Conservation (phyloP, 345 rosid genomes). For the Eucalyptus leucophloia region DNA sequence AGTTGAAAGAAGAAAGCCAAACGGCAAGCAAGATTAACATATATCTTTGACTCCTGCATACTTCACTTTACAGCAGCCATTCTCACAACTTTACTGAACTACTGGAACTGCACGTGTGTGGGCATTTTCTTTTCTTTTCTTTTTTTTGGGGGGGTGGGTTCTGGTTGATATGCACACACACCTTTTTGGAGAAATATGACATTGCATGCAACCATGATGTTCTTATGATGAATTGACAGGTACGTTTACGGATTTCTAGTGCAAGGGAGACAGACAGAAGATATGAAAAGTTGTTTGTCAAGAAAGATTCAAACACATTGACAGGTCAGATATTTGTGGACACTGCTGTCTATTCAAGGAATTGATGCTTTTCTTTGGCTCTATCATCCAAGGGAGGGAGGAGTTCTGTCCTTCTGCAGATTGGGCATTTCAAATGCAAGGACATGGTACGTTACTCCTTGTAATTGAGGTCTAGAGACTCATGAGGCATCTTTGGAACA, state of each 20-base stretch:
- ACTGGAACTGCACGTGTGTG: background rate
- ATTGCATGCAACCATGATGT: background rate
- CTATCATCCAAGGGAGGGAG: slow-evolving; percentile 91
- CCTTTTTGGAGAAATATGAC: background rate
- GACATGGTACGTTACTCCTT: slow-evolving; percentile 47
- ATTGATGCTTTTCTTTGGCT: slow-evolving; percentile 83
- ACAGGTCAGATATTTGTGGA: slow-evolving; percentile 64
- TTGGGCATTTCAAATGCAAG: slow-evolving; percentile 65
- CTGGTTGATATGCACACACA: background rate
- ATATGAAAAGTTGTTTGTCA: slow-evolving; percentile 38
- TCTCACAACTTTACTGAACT: background rate
- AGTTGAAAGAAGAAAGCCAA: no score
- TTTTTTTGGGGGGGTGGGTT: background rate
- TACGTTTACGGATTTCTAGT: slow-evolving; percentile 50
- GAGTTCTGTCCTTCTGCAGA: slow-evolving; percentile 61
- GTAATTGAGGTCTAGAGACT: background rate
- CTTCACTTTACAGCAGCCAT: background rate
- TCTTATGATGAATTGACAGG: slow-evolving; percentile 16
- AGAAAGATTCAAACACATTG: slow-evolving; percentile 43
- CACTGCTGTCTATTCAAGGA: slow-evolving; percentile 85
- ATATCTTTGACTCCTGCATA: background rate
- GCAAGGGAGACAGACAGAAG: slow-evolving; percentile 37
- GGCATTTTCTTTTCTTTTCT: no score
- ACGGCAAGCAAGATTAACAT: background rate
- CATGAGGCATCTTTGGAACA: background rate